These are phyloP conservation scores for Hyaloperonospora brassicae DNA, from an alignment of 352 stramenopile species.

Conservation along the genomic window DNA sequence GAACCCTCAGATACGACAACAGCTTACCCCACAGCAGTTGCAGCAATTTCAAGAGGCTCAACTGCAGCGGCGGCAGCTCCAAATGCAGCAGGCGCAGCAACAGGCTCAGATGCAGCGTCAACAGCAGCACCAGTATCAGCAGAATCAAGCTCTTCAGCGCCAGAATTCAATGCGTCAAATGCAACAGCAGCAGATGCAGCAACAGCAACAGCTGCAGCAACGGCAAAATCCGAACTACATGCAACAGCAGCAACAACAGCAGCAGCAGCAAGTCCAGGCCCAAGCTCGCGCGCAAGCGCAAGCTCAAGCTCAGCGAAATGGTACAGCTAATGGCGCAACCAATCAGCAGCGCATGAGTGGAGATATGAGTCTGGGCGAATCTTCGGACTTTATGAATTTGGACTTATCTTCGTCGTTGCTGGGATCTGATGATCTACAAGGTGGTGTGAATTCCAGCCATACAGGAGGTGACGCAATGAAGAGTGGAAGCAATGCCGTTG, in stretches of 20 bases:
- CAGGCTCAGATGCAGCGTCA: conserved; percentile 56
- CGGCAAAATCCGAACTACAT: conserved; percentile 38
- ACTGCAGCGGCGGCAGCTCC: conserved; percentile 62
- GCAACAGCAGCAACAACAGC: conserved; percentile 50
- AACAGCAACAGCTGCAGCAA: conserved; percentile 47
- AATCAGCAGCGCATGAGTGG: conserved; percentile 45
- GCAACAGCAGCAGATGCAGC: conserved; percentile 52
- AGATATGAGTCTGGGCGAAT: conserved; percentile 59
- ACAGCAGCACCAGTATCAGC: conserved; percentile 51
- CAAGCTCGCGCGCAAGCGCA: conserved; percentile 24
- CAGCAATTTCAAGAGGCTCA: conserved; percentile 71
- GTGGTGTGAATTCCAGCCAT: conserved; percentile 32
- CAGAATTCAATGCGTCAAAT: conserved; percentile 59
- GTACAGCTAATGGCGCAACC: conserved; percentile 15
- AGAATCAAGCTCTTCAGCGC: conserved; percentile 38
- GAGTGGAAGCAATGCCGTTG: conserved; percentile 21
- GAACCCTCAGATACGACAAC: conserved; percentile 73
- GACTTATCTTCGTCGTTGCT: conserved; percentile 69
- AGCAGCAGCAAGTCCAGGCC: conserved; percentile 43
- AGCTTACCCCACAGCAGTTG: conserved; percentile 73
- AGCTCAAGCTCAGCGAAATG: conserved; percentile 28
- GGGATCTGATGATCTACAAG: conserved; percentile 48
- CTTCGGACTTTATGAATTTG: conserved; percentile 73
- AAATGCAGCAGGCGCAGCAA: conserved; percentile 51
- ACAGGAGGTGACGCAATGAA: conserved; percentile 34